Conservation (phyloP, 2,329 filamentous ascomycete species). For the Claviceps sp. region DNA sequence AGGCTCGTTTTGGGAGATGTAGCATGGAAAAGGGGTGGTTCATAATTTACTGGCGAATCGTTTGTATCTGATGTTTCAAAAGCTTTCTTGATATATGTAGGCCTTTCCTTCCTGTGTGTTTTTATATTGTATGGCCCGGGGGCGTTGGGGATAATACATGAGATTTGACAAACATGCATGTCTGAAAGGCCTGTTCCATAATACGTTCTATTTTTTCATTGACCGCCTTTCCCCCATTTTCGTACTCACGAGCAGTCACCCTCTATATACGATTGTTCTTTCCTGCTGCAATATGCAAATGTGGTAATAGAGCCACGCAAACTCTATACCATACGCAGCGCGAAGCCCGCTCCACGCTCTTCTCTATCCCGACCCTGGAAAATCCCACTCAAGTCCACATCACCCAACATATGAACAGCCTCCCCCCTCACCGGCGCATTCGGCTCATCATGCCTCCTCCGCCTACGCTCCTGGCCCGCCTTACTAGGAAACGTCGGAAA, state of each 20-base stretch:
- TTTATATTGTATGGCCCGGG: slow-evolving; percentile 1
- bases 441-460: slow-evolving; percentile 50
- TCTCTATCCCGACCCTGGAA: slow-evolving; percentile 54
- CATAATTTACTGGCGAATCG: neutral
- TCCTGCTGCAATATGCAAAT: neutral
- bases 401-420: slow-evolving; percentile 35
- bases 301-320: neutral
- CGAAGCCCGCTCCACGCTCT: slow-evolving; percentile 52
- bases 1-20: no score
- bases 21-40: no score
- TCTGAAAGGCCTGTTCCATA: neutral
- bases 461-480: slow-evolving; percentile 75
- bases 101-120: neutral
- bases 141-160: no score
- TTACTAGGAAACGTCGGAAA: slow-evolving; percentile 97
- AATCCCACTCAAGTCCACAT: slow-evolving; percentile 56
- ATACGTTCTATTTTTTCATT: no score
- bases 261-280: neutral
- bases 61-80: neutral
- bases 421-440: slow-evolving; percentile 72
- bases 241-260: no score
- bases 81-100: neutral
- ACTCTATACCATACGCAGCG: slow-evolving; percentile 42
- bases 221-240: no score
- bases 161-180: neutral